A percentile compares a stretch with the other conserved stretches of the same genome.
Evolutionary conservation across 202 grass and related monocot species (phyloP).

Genomic region (Brachypodium distachyon): DNA sequence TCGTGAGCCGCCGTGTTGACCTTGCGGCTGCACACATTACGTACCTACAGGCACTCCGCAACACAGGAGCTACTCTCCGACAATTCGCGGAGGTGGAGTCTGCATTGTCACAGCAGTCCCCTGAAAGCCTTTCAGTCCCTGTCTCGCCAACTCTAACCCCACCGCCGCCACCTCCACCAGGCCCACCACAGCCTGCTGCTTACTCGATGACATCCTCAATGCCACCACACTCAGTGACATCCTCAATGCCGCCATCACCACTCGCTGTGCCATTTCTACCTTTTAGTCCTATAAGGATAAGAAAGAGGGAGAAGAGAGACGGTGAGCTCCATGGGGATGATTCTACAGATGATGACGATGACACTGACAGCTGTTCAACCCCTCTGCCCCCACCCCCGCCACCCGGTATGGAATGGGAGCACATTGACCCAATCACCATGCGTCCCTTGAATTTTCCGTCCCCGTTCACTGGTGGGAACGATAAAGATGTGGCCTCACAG

Average conservation of each 20-base stretch:
- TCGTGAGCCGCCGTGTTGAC: slow-evolving; percentile 50
- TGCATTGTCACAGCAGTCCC: slow-evolving; percentile 38
- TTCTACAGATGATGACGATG: slow-evolving; percentile 47
- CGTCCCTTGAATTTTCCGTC: slow-evolving; percentile 41
- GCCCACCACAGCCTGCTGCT: slow-evolving; percentile 30
- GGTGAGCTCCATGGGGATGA: slow-evolving; percentile 39
- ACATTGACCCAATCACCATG: slow-evolving; percentile 50
- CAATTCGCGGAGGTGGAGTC: slow-evolving; percentile 77
- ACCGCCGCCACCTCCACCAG: neutral
- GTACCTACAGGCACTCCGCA: slow-evolving; percentile 78
- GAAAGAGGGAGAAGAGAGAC: slow-evolving; percentile 39
- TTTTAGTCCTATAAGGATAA: slow-evolving; percentile 62
- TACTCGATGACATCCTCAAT: slow-evolving; percentile 33
- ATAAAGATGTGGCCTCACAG: slow-evolving; percentile 33
- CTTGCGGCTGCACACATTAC: slow-evolving; percentile 61
- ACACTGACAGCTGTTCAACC: slow-evolving; percentile 67
- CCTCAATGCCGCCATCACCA: slow-evolving; percentile 51
- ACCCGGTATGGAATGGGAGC: slow-evolving; percentile 55
- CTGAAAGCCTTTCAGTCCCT: neutral
- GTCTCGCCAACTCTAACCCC: slow-evolving; percentile 22
- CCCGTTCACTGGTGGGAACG: slow-evolving; percentile 20
- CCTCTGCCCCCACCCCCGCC: slow-evolving; percentile 55
- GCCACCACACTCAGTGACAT: slow-evolving; percentile 28
- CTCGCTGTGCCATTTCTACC: slow-evolving; percentile 39
- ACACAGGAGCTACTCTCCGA: slow-evolving; percentile 80